Conservation (phyloP, 2,329 filamentous ascomycete genomes). For the Penicillium sp. region DNA sequence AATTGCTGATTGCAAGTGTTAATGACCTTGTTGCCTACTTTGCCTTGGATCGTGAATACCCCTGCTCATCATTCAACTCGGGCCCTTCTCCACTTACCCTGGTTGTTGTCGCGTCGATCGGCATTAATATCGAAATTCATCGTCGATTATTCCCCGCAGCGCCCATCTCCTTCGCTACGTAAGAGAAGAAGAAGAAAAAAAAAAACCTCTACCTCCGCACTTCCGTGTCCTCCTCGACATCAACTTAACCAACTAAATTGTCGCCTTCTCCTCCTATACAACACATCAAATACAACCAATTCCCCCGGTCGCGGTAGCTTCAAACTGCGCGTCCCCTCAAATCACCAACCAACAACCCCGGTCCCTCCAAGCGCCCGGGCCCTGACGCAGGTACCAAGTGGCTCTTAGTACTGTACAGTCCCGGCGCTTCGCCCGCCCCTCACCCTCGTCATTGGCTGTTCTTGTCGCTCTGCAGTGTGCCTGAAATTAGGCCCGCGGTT, state of each 20-base stretch:
- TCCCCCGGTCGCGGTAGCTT: background rate
- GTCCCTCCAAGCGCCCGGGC: constrained; percentile 26
- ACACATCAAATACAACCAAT: background rate
- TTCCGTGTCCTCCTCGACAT: constrained; percentile 1
- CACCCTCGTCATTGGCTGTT: constrained; percentile 24
- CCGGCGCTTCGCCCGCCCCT: constrained; percentile 29
- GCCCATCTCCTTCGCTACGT: constrained; percentile 27
- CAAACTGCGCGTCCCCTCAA: background rate
- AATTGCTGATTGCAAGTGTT: no score
- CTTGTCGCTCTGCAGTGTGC: constrained; percentile 27
- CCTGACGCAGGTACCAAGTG: constrained; percentile 23
- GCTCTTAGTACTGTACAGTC: no score
- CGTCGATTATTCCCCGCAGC: constrained; percentile 28
- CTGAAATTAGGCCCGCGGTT: constrained; percentile 31
- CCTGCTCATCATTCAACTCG: background rate
- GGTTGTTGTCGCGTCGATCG: constrained; percentile 25
- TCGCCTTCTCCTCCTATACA: constrained; percentile 1
- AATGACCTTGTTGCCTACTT: background rate
- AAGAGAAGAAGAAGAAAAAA: constrained; percentile 22
- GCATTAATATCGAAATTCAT: constrained; percentile 24
- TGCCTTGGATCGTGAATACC: background rate
- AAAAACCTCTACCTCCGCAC: constrained; percentile 24
- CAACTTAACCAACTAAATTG: background rate
- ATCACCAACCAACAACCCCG: constrained; percentile 4
- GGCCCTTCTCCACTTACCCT: constrained; percentile 15